phyloP scores from a whole-genome alignment of 1,284 basidiomycete genomes.

The Apiotrichum siamense region DNA sequence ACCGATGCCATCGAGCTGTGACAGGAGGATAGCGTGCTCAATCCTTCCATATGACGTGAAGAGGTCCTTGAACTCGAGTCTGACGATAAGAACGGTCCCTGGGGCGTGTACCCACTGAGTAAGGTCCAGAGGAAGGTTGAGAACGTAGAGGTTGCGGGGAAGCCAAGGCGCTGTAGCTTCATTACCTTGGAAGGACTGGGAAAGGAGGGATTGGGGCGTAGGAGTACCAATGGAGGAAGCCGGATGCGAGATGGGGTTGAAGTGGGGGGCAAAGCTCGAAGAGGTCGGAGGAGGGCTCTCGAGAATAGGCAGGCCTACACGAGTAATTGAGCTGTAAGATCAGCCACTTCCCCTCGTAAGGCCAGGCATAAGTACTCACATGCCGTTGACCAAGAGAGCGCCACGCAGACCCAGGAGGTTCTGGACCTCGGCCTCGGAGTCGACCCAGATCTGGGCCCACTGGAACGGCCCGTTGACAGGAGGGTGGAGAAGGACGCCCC shows the following conservation, averaged over 20 bases:
- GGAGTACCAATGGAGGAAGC: neutral
- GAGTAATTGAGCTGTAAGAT: constrained; percentile 10
- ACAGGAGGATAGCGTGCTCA: constrained; percentile 40
- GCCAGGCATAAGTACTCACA: constrained; percentile 21
- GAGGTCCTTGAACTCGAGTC: constrained; percentile 34
- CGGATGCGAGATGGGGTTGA: neutral
- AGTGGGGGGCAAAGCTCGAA: constrained; percentile 10
- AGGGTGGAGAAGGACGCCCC: constrained; percentile 27
- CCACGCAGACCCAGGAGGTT: constrained; percentile 28
- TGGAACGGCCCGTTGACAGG: constrained; percentile 16
- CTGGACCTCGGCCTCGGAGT: constrained; percentile 25
- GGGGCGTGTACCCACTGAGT: constrained; percentile 27
- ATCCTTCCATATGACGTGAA: constrained; percentile 33
- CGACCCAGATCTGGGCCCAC: constrained; percentile 39
- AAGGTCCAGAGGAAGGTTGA: constrained; percentile 38
- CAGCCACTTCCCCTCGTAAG: neutral
- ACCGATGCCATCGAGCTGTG: constrained; percentile 39
- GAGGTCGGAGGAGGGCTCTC: constrained; percentile 10
- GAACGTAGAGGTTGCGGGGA: constrained; percentile 41
- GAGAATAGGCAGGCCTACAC: neutral
- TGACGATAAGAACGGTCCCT: constrained; percentile 9
- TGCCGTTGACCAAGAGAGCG: constrained; percentile 25
- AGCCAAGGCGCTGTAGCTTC: constrained; percentile 19
- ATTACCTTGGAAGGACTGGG: neutral
- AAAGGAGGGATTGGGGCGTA: constrained; percentile 6